These are phyloP conservation scores for Penicillium sp. DNA, from an alignment of 2,329 filamentous ascomycete species.

Conservation along the genomic window DNA sequence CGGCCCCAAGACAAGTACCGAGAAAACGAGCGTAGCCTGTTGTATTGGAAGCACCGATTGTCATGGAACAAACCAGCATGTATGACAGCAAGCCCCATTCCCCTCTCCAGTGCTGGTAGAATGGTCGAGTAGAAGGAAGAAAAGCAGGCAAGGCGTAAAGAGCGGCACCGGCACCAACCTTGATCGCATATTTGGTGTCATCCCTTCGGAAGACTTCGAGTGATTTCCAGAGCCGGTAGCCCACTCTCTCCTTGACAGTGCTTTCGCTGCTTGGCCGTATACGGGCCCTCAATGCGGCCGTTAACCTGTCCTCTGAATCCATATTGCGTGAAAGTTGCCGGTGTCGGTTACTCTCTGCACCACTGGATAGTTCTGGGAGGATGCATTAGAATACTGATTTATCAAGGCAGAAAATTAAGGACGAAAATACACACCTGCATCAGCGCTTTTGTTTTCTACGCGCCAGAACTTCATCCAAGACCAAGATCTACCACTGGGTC, in stretches of 20 bases:
- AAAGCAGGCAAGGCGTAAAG: constrained; percentile 90
- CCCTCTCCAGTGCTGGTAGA: constrained; percentile 85
- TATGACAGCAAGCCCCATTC: constrained; percentile 97
- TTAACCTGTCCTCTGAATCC: constrained; percentile 7
- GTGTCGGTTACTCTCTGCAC: not conserved
- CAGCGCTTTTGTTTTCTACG: constrained; percentile 16
- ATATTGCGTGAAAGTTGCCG: constrained; percentile 9
- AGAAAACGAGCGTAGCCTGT: constrained; percentile 83
- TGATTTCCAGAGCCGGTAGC: constrained; percentile 43
- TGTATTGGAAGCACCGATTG: constrained; percentile 91
- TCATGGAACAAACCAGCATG: constrained; percentile 98
- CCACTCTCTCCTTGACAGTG: constrained; percentile 29
- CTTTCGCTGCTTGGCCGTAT: constrained; percentile 4
- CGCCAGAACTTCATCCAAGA: constrained; percentile 83
- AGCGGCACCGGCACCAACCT: constrained; percentile 86
- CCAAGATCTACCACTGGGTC: constrained; percentile 67
- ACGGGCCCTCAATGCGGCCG: constrained; percentile 4
- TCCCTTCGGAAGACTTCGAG: constrained; percentile 61
- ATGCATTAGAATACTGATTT: not conserved
- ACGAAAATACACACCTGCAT: constrained; percentile 23
- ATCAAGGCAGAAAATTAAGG: constrained; percentile 9
- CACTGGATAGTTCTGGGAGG: not conserved
- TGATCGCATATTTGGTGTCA: constrained; percentile 77
- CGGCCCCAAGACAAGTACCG: constrained; percentile 79
- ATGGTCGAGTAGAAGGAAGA: constrained; percentile 70